A percentile compares a stretch with the other conserved stretches of the same genome.
Conservation (phyloP, 495 filamentous ascomycete species). For the Neurospora sp. region DNA sequence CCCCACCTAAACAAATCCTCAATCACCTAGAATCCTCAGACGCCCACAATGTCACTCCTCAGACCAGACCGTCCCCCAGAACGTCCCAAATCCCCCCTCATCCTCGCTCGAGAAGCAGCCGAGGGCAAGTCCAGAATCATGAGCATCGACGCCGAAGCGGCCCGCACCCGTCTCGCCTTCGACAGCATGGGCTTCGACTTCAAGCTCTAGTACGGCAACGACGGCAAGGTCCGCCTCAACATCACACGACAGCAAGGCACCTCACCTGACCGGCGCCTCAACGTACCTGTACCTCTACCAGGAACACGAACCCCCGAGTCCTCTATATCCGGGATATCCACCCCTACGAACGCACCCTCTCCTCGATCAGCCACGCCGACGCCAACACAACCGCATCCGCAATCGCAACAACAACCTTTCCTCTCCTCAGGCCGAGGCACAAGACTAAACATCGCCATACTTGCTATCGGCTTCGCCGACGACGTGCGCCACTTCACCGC, state of each 20-base stretch:
- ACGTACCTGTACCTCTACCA: background rate
- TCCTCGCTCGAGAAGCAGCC: background rate
- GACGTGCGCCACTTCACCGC: constrained; percentile 56
- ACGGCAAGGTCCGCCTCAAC: background rate
- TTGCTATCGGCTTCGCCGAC: constrained; percentile 51
- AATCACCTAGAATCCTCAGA: background rate
- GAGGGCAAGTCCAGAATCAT: background rate
- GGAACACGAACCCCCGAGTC: background rate
- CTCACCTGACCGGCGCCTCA: background rate
- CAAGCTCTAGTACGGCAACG: background rate
- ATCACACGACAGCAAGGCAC: background rate
- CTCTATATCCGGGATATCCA: background rate
- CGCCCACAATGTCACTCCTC: background rate
- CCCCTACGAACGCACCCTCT: background rate
- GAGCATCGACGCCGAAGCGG: background rate
- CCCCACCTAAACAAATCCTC: background rate
- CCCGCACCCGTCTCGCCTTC: background rate
- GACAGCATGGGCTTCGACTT: background rate
- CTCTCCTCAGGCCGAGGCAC: background rate
- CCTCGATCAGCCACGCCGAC: background rate
- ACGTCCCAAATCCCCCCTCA: background rate
- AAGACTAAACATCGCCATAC: constrained; percentile 50
- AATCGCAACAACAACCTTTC: background rate
- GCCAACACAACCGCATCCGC: background rate
- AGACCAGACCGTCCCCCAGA: background rate